Base-by-base conservation (phyloP, 2,329 filamentous ascomycete genomes). In the Reticulascus tulasneorum region DNA sequence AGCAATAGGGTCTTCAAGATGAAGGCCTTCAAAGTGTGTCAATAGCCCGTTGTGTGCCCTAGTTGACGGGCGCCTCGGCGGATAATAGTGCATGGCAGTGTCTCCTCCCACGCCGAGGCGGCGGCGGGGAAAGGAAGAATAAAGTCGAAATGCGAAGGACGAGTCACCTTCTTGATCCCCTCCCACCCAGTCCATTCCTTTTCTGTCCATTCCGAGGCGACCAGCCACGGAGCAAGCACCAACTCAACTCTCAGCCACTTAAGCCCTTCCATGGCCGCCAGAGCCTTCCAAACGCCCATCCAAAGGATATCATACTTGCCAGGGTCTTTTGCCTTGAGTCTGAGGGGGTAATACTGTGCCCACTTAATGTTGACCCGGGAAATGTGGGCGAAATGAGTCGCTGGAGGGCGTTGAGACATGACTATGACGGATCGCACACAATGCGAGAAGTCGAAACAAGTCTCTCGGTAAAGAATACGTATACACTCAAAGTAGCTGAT, bases 401-500 rank as follows among this genome's bases (percentile, higher is more conserved):
- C 10, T 9, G 29, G 35, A 36, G 36, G 40, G 19, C 33, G 37
- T 23, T 33, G 17, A 20, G 23, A 23, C 31, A 35, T 33, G 29
- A 36, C 10, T 5, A 22, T 16, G 18, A 37, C n/a, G 28, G 23
- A 24, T 33, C 12, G 12, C 28, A 22, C 9, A 23, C 6, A 13
- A 33, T 30, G 22, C 15, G 43, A 40, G 21, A 46, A 46, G 30
- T 46, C 40, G 37, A 46, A 46, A n/a, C 11, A 29, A n/a, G 43
- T 46, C 24, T 38, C 22, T 38, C 24, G 37, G 29, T 46, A 44
- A 27, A 46, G 37, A 32, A 26, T 37, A 19, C 35, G 10, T 32
- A 46, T 33, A 23, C 31, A 46, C 26, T 46, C 40, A 33, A 44
- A 46, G 29, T 46, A 46, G 15, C 43, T 46, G 13, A 23, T 27